Percentiles rank a stretch among this genome's conserved stretches.
These are phyloP conservation scores for Zymoseptoria tritici DNA, from an alignment of 2,329 filamentous ascomycete species.

Conservation along the genomic window DNA sequence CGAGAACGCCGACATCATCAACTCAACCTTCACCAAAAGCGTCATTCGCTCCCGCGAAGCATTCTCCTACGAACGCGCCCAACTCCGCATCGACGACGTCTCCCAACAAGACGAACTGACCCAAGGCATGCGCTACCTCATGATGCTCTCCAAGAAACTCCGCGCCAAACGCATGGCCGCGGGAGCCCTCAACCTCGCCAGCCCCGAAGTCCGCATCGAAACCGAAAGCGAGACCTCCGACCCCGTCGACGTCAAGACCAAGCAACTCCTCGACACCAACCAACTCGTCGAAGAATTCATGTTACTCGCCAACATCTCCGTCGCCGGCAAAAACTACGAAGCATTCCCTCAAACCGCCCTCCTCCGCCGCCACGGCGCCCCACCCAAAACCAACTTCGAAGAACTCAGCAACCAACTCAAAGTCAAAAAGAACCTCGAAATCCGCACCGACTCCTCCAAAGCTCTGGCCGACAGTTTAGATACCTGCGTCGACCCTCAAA, in stretches of 20 bases:
- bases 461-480: slow-evolving; percentile 93
- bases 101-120: slow-evolving; percentile 87
- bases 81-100: slow-evolving; percentile 83
- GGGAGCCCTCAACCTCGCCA: slow-evolving; percentile 88
- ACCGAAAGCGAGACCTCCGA: slow-evolving; percentile 94
- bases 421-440: slow-evolving; percentile 71
- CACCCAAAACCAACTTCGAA: slow-evolving; percentile 94
- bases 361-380: slow-evolving; percentile 81
- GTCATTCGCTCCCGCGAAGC: slow-evolving; percentile 95
- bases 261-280: slow-evolving; percentile 89
- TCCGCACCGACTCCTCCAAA: slow-evolving; percentile 78
- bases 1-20: slow-evolving; percentile 74
- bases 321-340: slow-evolving; percentile 81
- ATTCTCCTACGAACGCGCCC: slow-evolving; percentile 95
- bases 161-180: slow-evolving; percentile 95
- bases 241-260: slow-evolving; percentile 92
- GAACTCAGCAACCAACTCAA: slow-evolving; percentile 86
- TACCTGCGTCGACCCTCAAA: slow-evolving; percentile 64
- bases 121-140: slow-evolving; percentile 74
- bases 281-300: slow-evolving; percentile 99
- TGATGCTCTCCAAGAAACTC: slow-evolving; percentile 85
- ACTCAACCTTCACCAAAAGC: slow-evolving; percentile 86
- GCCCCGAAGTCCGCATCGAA: slow-evolving; percentile 95
- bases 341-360: slow-evolving; percentile 93
- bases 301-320: slow-evolving; percentile 94